Evolutionary conservation across 768 basidiomycete species (phyloP), one percentile per base, ranked within the genome.

Genomic region (Podaxis sp.): DNA sequence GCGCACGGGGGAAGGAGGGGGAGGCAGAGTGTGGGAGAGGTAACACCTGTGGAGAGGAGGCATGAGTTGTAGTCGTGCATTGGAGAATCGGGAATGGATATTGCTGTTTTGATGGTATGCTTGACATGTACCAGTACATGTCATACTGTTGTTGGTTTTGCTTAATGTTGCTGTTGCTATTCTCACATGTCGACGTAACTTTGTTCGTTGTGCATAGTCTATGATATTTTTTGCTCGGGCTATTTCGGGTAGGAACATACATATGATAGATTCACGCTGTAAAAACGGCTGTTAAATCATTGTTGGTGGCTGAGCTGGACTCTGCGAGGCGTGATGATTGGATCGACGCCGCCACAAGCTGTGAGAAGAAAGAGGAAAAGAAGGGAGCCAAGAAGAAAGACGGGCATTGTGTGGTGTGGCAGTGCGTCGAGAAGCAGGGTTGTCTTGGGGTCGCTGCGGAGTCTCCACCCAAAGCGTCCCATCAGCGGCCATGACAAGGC

Each of bases 11-110:
- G 86, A 63, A 82, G 79, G 63, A 86, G 84, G 71, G 82, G 81
- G 49, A 77, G 84, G 64, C 74, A 75, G 57, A 86, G 84, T 68
- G 66, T 80, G 63, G 78, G 79, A 63, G 77, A 82, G 56, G 72
- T 70, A 29, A 77, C 76, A 19, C 77, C 79, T 40, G 69, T 81
- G 61, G 75, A 77, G 9, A 29, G 38, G 24, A 38, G 58, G 36
- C 47, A 19, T 25, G 58, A 52, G 9, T 11, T 37, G 12, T 50
- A 50, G 24, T 27, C 24, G 49, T 50, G 49, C 4, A 50, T 24
- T 50, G 19, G 25, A 25, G 19, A 50, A 8, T 50, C 8, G 9
- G 22, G 41, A 8, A 33, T 33, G 33, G 33, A 33, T 33, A 33
- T 33, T 9, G 2, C 33, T 33, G 33, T 33, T 33, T 33, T 9